Evolutionary conservation across 306 rosid species (phyloP), one percentile per base, ranked within the genome.

Genomic region (Trifolium fragiferum): DNA sequence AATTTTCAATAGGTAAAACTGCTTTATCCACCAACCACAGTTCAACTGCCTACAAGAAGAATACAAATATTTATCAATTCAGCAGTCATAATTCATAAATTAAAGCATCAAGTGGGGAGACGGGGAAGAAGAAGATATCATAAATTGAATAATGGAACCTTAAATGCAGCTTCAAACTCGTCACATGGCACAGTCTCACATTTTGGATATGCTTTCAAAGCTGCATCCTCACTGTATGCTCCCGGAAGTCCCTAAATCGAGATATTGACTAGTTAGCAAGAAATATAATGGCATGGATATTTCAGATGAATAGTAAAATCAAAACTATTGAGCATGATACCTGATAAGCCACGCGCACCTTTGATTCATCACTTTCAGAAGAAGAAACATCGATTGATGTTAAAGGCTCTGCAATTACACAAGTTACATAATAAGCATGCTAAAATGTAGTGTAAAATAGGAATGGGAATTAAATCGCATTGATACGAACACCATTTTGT

Each of bases 111-210:
- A 46, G 72, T 40, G 59, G 18, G 10, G 4, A 40, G 8, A 8
- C 27, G 19, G 13, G 4, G 21, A 35, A 35, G 5, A 7, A 55
- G 35, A 55, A 32, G 19, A 53, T 33, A 64, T 15, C 35, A 61
- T 67, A 59, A 59, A 68, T 33, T 38, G 58, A 77, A 32, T 62
- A 44, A 53, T 20, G 59, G 55, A 78, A 90, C 98, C 98, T 89
- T 90, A 72, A 90, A 90, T 78, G 92, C 87, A 76, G 89, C 88
- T 91, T 93, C 98, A 78, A 87, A 89, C 76, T 86, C 87, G 0
- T 90, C 96, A 78, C 93, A 93, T 8, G 97, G 93, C 74, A 93
- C 98, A 16, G 98, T 87, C 84, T 88, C 93, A 58, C 96, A 90
- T 59, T 86, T 78, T 14, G 98, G 98, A 76, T 82, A 93, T 27